Base-by-base conservation (phyloP, 768 basidiomycete genomes). In the Agrocybe pediades region DNA sequence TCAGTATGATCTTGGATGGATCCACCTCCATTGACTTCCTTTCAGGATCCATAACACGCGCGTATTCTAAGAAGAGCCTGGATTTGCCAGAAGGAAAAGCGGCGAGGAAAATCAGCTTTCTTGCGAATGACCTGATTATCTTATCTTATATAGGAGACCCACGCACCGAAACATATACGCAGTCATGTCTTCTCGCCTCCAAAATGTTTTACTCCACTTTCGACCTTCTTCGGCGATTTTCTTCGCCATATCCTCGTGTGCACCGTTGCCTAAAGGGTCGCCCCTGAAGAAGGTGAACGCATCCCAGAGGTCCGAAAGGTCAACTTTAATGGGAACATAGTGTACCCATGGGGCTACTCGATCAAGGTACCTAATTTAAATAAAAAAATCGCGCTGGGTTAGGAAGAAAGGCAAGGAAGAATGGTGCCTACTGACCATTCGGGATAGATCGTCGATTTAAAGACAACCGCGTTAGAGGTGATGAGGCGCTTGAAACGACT, bases 281-380 rank as follows among this genome's bases (percentile, higher is more conserved):
- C 87, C 86, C 0, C 82, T 79, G 67, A 92, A 91, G 74, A 93
- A 92, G 1, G 81, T 71, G 27, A 90, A 77, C 1, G 81, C 70
- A 59, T 92, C 90, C 68, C 85, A 81, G 8, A 92, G 62, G 63
- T 91, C 88, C 0, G 79, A 73, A 23, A 85, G 77, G 56, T 85
- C 83, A 0, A 81, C 63, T 59, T 85, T 82, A 9, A 90, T 71
- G 1, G 88, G 88, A 11, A 90, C 74, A 59, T 86, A 91, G 65
- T 91, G 88, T 2, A 87, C 79, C 86, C 86, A 88, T 0, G 86
- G 83, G 23, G 70, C 75, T 45, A 82, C 71, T 23, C 82, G 74
- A 53, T 83, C 80, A 1, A 62, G 71, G 53, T 74, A 84, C 82
- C 81, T 82, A 48, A 9, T 16, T 7, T 25, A 49, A 15, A 2